Evolutionary conservation across 345 rosid species (phyloP).

Genomic region (Aquilaria sinensis): DNA sequence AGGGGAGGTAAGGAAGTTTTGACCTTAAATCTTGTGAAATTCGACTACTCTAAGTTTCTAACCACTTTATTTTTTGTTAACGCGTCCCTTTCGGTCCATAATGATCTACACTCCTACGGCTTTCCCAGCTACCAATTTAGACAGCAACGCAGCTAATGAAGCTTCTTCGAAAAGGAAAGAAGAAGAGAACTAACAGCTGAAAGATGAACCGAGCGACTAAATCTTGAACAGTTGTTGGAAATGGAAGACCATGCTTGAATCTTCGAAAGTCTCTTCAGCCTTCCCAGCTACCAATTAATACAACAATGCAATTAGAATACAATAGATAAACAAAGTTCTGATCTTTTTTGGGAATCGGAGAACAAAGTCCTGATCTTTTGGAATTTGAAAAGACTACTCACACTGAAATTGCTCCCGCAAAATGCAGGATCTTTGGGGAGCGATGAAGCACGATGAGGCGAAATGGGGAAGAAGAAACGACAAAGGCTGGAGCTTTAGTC

Average conservation of each 20-base stretch:
- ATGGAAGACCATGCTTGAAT: constrained; percentile 11
- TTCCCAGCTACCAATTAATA: no score
- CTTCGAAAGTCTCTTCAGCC: background rate
- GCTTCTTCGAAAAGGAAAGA: background rate
- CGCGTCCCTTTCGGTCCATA: constrained; percentile 16
- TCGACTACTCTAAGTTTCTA: constrained; percentile 3
- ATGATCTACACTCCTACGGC: background rate
- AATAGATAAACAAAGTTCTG: no score
- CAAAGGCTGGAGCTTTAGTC: constrained; percentile 3
- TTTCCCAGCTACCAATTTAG: constrained; percentile 20
- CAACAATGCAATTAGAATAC: no score
- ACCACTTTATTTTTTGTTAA: constrained; percentile 12
- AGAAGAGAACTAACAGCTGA: constrained; percentile 2
- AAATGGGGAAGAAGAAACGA: background rate
- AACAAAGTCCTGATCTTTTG: no score
- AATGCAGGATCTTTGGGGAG: constrained; percentile 13
- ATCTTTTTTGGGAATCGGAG: no score
- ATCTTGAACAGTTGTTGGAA: background rate
- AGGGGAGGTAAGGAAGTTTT: constrained; percentile 4
- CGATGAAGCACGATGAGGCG: background rate
- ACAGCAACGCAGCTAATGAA: constrained; percentile 9
- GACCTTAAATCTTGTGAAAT: constrained; percentile 1
- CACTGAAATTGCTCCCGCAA: background rate
- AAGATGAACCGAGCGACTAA: background rate
- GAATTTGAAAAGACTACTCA: no score